Percentiles rank a stretch among this genome's conserved stretches.
Evolutionary conservation across 2,329 filamentous ascomycete species (phyloP).

Genomic region (Apiospora sp.): DNA sequence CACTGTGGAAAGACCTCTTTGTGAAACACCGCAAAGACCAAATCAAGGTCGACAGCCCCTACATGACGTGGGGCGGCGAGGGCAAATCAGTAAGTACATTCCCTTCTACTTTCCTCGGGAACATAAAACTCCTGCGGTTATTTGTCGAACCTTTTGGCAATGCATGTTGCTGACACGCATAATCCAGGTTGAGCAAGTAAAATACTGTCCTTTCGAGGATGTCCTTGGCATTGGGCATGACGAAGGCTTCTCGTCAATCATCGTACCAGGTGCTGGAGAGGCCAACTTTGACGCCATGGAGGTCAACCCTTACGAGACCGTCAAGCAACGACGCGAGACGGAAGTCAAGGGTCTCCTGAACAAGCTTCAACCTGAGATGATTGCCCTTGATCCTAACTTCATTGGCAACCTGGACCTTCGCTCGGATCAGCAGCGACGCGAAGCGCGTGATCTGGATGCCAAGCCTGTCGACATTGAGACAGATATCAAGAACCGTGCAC

Average conservation of each 20-base stretch:
- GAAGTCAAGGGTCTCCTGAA: slow-evolving; percentile 91
- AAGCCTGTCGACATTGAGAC: slow-evolving; percentile 65
- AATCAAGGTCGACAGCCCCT: slow-evolving; percentile 83
- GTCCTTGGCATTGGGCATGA: slow-evolving; percentile 86
- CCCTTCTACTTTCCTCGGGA: neutral
- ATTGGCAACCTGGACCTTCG: slow-evolving; percentile 87
- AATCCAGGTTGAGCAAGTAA: slow-evolving; percentile 72
- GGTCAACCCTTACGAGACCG: slow-evolving; percentile 92
- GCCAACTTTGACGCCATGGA: slow-evolving; percentile 96
- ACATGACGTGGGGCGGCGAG: slow-evolving; percentile 92
- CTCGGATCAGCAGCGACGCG: slow-evolving; percentile 77
- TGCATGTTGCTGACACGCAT: neutral
- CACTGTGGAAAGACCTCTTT: slow-evolving; percentile 91
- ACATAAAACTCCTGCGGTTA: neutral
- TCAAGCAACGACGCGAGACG: slow-evolving; percentile 88
- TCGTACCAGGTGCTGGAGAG: slow-evolving; percentile 95
- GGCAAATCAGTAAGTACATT: slow-evolving; percentile 60
- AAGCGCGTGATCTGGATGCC: slow-evolving; percentile 81
- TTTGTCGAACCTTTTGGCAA: neutral
- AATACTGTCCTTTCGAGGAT: slow-evolving; percentile 96
- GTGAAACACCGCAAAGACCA: slow-evolving; percentile 75
- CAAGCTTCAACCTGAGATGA: slow-evolving; percentile 97
- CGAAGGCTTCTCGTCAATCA: slow-evolving; percentile 85
- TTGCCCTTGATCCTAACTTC: slow-evolving; percentile 90
- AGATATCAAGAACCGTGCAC: slow-evolving; percentile 76